These are phyloP conservation scores for Carex cristatella DNA, from an alignment of 176 grass and related monocot genomes.

Conservation along the genomic window DNA sequence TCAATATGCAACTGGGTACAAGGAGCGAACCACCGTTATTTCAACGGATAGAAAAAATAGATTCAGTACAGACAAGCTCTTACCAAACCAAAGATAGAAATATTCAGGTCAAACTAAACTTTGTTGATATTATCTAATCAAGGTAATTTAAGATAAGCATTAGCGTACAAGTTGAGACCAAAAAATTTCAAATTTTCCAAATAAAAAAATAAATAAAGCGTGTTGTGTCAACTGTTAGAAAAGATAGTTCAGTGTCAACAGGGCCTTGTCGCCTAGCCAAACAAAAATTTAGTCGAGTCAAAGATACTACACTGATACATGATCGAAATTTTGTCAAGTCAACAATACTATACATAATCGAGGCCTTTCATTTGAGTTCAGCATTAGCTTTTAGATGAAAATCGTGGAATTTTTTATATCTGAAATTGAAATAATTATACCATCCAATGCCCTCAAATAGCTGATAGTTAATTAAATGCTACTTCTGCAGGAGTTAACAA, in stretches of 20 bases:
- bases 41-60: not conserved
- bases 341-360: too few species aligned
- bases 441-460: too few species aligned
- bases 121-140: not conserved
- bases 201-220: not conserved
- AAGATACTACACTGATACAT: not conserved
- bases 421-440: too few species aligned
- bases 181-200: not conserved
- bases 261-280: not conserved
- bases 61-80: not conserved
- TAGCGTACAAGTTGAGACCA: not conserved
- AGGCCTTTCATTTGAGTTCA: too few species aligned
- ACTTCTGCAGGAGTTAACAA: too few species aligned
- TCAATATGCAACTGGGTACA: too few species aligned
- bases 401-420: too few species aligned
- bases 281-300: not conserved
- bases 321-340: too few species aligned
- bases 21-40: not conserved
- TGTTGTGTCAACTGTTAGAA: not conserved
- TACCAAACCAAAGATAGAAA: not conserved
- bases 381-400: too few species aligned
- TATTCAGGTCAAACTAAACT: constrained; percentile 1
- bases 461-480: too few species aligned
- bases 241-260: not conserved
- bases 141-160: constrained; percentile 12